phyloP scores from a whole-genome alignment of 345 rosid species.

The Bruguiera gymnorhiza region DNA sequence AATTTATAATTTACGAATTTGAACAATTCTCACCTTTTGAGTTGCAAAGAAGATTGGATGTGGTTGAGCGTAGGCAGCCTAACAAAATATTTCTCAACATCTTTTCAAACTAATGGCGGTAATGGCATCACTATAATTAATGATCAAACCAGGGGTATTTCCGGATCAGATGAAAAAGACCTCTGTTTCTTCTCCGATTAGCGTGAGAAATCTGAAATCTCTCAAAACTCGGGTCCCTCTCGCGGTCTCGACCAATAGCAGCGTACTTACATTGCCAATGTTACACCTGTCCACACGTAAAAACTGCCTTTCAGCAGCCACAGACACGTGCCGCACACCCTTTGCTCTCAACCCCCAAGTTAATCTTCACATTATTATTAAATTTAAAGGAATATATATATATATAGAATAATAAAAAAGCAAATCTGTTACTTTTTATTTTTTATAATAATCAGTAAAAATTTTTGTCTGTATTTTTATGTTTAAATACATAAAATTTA shows the following conservation, averaged over 20 bases:
- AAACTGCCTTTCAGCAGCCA: conserved; percentile 12
- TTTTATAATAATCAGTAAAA: too few species aligned
- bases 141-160: neutral
- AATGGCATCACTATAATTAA: neutral
- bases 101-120: conserved; percentile 16
- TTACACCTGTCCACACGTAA: conserved; percentile 33
- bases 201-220: too few species aligned
- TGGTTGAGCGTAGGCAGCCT: conserved; percentile 33
- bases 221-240: neutral
- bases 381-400: neutral
- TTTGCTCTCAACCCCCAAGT: conserved; percentile 3
- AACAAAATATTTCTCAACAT: neutral
- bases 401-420: too few species aligned
- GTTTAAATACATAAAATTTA: too few species aligned
- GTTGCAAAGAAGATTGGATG: too few species aligned
- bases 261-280: conserved; percentile 1
- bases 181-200: too few species aligned
- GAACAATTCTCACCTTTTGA: too few species aligned
- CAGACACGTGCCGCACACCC: conserved; percentile 27
- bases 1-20: neutral
- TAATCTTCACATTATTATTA: neutral
- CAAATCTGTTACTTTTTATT: too few species aligned
- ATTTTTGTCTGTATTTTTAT: too few species aligned
- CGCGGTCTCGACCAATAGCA: conserved; percentile 15
- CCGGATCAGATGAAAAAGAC: neutral